Conservation (phyloP, 768 basidiomycete genomes). For the Podaxis sp. region DNA sequence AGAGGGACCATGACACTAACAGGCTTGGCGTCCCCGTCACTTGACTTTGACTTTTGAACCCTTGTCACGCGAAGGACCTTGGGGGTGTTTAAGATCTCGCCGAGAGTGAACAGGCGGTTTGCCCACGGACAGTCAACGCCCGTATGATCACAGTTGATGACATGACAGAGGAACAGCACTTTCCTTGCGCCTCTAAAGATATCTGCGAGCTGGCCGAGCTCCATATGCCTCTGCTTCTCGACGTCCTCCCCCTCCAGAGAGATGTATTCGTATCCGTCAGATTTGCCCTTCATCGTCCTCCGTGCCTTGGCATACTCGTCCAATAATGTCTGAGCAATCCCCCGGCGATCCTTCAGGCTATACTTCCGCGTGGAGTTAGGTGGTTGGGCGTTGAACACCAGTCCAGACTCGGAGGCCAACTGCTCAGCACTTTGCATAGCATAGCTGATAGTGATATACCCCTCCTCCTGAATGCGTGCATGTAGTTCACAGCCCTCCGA, state of each 20-base stretch:
- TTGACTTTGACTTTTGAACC: background rate
- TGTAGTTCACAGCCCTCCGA: background rate
- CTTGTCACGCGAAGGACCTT: background rate
- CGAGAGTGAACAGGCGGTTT: slow-evolving; percentile 1
- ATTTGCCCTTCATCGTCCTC: background rate
- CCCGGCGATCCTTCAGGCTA: background rate
- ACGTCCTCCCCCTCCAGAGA: background rate
- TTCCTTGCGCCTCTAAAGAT: slow-evolving; percentile 5
- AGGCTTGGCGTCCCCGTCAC: background rate
- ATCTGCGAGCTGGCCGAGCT: background rate
- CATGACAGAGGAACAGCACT: background rate
- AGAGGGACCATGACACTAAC: background rate
- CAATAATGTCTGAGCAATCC: background rate
- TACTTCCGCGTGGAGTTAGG: background rate
- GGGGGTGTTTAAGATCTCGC: background rate
- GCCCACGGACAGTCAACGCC: background rate
- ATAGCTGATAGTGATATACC: slow-evolving; percentile 7
- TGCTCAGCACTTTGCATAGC: background rate
- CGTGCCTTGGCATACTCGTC: slow-evolving; percentile 5
- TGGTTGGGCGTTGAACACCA: background rate
- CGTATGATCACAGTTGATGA: background rate
- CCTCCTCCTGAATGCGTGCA: background rate
- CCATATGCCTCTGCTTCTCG: background rate
- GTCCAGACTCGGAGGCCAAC: background rate
- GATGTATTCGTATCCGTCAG: slow-evolving; percentile 2